phyloP scores from a whole-genome alignment of 345 rosid species.

The Cardiospermum halicacabum region DNA sequence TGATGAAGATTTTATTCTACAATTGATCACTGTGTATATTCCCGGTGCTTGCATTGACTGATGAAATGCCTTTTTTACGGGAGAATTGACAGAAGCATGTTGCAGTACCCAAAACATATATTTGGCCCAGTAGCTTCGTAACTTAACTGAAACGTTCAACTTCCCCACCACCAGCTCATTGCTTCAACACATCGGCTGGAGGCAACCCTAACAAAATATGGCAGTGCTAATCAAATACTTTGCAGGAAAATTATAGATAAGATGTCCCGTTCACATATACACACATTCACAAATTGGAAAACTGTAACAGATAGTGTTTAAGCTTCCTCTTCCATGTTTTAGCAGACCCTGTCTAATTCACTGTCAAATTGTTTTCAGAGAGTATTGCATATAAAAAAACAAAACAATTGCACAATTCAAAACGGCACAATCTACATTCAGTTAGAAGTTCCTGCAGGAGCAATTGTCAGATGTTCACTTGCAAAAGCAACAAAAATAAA shows the following conservation, averaged over 20 bases:
- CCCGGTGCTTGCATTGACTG: too few species aligned
- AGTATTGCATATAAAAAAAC: background rate
- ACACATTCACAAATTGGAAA: background rate
- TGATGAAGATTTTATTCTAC: background rate
- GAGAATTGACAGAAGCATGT: background rate
- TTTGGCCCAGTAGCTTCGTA: background rate
- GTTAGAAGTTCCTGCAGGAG: background rate
- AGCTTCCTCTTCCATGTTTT: background rate
- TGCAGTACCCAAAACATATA: background rate
- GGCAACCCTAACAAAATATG: slow-evolving; percentile 31
- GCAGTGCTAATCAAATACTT: background rate
- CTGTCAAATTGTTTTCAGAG: background rate
- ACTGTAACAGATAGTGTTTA: background rate
- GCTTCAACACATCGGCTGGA: slow-evolving; percentile 26
- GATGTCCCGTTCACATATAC: background rate
- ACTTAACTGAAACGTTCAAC: slow-evolving; percentile 13
- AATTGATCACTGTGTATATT: too few species aligned
- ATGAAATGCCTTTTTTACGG: background rate
- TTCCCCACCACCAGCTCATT: slow-evolving; percentile 20
- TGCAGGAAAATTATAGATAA: slow-evolving; percentile 3
- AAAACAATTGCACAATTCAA: background rate
- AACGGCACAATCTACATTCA: background rate
- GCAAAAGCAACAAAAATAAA: too few species aligned
- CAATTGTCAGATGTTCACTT: background rate
- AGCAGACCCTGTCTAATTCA: background rate